A percentile compares a stretch with the other conserved stretches of the same genome.
These are phyloP conservation scores for Pleoardoris graminearum DNA, from an alignment of 2,329 filamentous ascomycete species.

Conservation along the genomic window DNA sequence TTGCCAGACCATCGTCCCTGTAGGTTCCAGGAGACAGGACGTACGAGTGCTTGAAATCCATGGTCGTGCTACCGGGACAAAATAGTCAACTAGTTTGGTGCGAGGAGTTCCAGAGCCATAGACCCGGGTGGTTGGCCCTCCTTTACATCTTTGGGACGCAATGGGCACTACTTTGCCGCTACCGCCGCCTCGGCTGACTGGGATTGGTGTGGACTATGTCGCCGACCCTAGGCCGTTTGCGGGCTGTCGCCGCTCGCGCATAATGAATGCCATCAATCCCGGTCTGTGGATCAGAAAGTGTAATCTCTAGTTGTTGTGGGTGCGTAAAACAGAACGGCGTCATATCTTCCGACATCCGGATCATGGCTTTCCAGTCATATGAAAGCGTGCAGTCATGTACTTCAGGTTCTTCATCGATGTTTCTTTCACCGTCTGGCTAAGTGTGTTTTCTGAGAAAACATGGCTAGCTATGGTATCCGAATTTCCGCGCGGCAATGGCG, in stretches of 20 bases:
- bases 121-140: constrained; percentile 5
- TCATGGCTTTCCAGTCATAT: neutral
- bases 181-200: constrained; percentile 3
- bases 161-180: constrained; percentile 2
- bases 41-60: constrained; percentile 11
- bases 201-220: neutral
- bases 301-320: neutral
- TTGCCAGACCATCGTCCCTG: constrained; percentile 13
- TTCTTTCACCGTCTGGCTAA: too few relatives aligned
- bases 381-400: neutral
- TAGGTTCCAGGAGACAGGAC: constrained; percentile 7
- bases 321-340: neutral
- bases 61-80: neutral
- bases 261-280: neutral
- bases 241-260: neutral
- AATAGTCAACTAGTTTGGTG: neutral
- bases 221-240: constrained; percentile 5
- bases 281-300: neutral
- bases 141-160: constrained; percentile 5
- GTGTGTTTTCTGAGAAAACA: too few relatives aligned
- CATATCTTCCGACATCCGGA: neutral
- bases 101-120: neutral
- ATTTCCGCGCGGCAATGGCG: constrained; percentile 1
- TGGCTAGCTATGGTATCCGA: neutral
- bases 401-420: neutral